These are phyloP conservation scores for Solanum chilense DNA, from an alignment of 257 asterid species.

Conservation along the genomic window DNA sequence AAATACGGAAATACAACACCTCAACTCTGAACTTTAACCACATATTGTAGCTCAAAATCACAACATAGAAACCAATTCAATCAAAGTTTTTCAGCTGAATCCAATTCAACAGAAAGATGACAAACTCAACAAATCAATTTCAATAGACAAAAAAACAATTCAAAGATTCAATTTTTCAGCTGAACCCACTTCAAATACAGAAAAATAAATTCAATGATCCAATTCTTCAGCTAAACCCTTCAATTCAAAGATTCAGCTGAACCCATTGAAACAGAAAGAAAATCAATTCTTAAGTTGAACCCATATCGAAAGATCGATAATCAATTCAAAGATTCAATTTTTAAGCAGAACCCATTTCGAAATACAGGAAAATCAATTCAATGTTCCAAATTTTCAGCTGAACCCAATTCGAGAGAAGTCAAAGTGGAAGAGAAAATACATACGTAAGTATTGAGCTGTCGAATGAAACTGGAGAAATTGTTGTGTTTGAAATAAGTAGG, in stretches of 20 bases:
- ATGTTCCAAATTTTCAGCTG: background rate
- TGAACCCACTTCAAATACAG: background rate
- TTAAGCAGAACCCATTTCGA: background rate
- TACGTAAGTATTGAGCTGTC: slow-evolving; percentile 96
- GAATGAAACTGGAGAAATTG: slow-evolving; percentile 88
- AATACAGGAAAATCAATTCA: background rate
- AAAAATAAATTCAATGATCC: background rate
- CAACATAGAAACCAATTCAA: background rate
- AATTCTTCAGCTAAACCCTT: background rate
- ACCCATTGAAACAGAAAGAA: background rate
- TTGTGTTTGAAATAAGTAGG: slow-evolving; percentile 83
- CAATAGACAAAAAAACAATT: background rate
- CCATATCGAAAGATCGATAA: background rate
- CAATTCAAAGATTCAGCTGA: background rate
- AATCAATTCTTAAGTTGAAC: background rate
- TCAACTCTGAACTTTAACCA: background rate
- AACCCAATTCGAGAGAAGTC: background rate
- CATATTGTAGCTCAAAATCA: background rate
- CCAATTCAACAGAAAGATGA: background rate
- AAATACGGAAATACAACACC: background rate
- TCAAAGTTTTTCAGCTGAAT: background rate
- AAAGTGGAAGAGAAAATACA: background rate
- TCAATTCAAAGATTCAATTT: background rate
- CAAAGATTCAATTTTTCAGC: background rate
- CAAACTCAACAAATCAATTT: background rate